Evolutionary conservation across 805 yeast species (phyloP).

Genomic region (Metschnikowia koreensis): DNA sequence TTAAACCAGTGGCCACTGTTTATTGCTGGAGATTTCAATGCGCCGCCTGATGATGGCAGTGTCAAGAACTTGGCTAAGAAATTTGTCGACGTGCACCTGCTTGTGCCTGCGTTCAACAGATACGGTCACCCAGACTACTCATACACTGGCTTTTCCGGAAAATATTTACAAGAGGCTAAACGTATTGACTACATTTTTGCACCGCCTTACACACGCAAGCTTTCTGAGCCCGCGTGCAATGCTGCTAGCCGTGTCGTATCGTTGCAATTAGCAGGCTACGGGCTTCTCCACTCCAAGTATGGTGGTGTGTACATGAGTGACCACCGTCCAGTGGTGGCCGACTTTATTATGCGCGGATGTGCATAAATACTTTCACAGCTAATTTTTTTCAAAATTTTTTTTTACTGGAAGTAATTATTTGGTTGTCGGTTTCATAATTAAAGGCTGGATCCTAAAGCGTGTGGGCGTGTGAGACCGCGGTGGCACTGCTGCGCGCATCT

Average conservation of each 20-base stretch:
- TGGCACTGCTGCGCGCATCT: too few relatives aligned
- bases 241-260: conserved; percentile 14
- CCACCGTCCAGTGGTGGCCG: conserved; percentile 37
- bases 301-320: conserved; percentile 35
- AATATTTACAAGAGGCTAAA: conserved; percentile 27
- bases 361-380: not conserved
- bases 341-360: conserved; percentile 16
- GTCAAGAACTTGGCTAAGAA: conserved; percentile 14
- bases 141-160: conserved; percentile 35
- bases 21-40: conserved; percentile 31
- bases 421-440: too few relatives aligned
- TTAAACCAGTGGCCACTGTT: conserved; percentile 32
- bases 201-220: conserved; percentile 22
- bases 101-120: conserved; percentile 22
- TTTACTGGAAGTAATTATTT: not conserved
- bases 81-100: conserved; percentile 20
- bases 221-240: conserved; percentile 18
- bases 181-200: conserved; percentile 35
- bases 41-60: conserved; percentile 23
- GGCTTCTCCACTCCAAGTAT: conserved; percentile 33
- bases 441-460: too few relatives aligned
- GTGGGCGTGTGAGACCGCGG: too few relatives aligned
- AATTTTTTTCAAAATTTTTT: not conserved
- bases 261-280: conserved; percentile 25
- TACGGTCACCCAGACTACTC: conserved; percentile 32